phyloP scores from a whole-genome alignment of 2,329 filamentous ascomycete species.

The Talaromyces verruculosus region DNA sequence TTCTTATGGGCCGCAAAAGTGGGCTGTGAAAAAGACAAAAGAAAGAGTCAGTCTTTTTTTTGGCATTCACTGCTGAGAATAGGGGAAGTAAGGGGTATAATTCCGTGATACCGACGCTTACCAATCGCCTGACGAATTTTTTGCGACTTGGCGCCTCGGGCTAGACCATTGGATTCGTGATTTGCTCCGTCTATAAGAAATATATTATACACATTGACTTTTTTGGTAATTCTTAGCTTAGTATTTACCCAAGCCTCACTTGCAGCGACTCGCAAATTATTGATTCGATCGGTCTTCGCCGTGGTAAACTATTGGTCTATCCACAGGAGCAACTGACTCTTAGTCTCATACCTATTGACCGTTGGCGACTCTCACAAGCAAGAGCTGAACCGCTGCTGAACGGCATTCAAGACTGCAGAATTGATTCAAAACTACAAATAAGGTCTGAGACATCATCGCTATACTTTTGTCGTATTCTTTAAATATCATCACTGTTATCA shows the following conservation, averaged over 20 bases:
- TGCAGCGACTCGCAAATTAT: background rate
- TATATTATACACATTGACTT: background rate
- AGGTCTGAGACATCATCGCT: background rate
- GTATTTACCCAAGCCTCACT: background rate
- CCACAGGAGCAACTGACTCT: background rate
- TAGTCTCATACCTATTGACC: background rate
- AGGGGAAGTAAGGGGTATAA: constrained; percentile 2
- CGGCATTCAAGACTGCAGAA: background rate
- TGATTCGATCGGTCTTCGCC: background rate
- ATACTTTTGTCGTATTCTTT: background rate
- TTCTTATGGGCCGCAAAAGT: background rate
- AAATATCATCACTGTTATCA: background rate
- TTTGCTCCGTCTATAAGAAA: background rate
- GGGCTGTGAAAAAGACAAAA: background rate
- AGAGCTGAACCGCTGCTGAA: background rate
- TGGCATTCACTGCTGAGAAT: background rate
- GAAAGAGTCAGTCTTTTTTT: background rate
- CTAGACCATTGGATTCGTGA: background rate
- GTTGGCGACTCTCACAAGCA: background rate
- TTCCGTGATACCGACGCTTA: background rate
- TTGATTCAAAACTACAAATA: background rate
- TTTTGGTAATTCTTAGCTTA: background rate
- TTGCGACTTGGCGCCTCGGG: background rate
- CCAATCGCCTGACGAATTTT: background rate
- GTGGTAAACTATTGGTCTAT: background rate